Conservation (phyloP, 768 basidiomycete genomes). For the Kwoniella newhampshirensis region DNA sequence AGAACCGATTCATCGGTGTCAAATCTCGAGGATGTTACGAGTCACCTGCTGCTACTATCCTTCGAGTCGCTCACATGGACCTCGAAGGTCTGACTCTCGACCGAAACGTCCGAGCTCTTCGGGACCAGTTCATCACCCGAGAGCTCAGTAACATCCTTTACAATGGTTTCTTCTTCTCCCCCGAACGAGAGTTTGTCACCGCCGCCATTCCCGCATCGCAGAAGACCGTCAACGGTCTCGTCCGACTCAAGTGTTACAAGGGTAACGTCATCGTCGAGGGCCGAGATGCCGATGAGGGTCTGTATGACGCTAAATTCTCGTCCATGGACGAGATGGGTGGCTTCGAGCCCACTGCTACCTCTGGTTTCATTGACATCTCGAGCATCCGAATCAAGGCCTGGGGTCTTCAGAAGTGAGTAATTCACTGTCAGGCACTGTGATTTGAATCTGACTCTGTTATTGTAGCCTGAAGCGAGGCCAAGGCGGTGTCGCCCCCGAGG, state of each 20-base stretch:
- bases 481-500: conserved; percentile 70
- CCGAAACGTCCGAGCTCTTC: conserved; percentile 87
- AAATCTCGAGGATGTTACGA: conserved; percentile 99
- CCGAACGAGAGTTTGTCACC: conserved; percentile 92
- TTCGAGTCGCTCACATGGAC: conserved; percentile 92
- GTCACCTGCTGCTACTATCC: conserved; percentile 91
- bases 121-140: conserved; percentile 92
- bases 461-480: conserved; percentile 70
- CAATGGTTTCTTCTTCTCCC: conserved; percentile 99
- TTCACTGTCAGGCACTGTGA: not conserved
- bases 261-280: conserved; percentile 95
- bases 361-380: conserved; percentile 96
- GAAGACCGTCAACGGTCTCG: conserved; percentile 90
- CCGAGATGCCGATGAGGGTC: conserved; percentile 77
- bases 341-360: conserved; percentile 92
- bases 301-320: conserved; percentile 92
- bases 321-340: conserved; percentile 99
- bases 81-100: conserved; percentile 97
- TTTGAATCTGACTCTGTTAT: conserved; percentile 55
- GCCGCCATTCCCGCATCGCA: conserved; percentile 90
- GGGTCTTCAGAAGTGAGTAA: conserved; percentile 47
- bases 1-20: conserved; percentile 99
- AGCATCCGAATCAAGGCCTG: conserved; percentile 97
- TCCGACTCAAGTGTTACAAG: conserved; percentile 88
- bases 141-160: conserved; percentile 88